Percentiles rank a stretch among this genome's conserved stretches.
Evolutionary conservation across 2,329 filamentous ascomycete species (phyloP).

Genomic region (Trichoderma brevicompactum): DNA sequence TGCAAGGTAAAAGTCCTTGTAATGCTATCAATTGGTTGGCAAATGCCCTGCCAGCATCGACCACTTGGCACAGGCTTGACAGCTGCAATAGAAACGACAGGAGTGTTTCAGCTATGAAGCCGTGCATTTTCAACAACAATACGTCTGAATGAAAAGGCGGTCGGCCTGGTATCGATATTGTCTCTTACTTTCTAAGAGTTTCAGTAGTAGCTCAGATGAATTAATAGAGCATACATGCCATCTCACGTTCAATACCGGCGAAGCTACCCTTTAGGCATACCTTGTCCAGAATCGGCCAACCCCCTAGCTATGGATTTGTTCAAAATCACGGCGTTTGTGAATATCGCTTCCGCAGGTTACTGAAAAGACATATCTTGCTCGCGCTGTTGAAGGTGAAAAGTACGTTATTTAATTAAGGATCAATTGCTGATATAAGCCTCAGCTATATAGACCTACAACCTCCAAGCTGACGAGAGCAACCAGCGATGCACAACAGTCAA

Average conservation of each 20-base stretch:
- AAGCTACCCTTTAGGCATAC: no score
- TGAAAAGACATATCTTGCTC: background rate
- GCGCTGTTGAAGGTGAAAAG: conserved; percentile 55
- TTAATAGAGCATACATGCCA: no score
- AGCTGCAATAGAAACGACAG: background rate
- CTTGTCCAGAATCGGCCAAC: no score
- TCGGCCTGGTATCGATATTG: no score
- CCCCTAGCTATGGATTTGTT: no score
- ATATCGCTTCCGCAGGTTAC: no score
- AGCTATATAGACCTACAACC: background rate
- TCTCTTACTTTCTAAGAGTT: no score
- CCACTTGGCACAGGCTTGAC: background rate
- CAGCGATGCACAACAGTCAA: background rate
- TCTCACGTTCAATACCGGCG: no score
- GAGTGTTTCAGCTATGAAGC: background rate
- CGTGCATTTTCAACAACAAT: background rate
- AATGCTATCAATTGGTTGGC: background rate
- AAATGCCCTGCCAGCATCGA: background rate
- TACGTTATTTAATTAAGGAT: no score
- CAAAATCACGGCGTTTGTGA: no score
- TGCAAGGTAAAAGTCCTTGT: background rate
- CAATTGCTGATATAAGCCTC: no score
- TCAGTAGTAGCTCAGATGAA: no score
- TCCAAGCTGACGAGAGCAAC: background rate
- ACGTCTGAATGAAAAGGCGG: background rate